phyloP scores from a whole-genome alignment of 345 rosid genomes.

The Populus davidiana region DNA sequence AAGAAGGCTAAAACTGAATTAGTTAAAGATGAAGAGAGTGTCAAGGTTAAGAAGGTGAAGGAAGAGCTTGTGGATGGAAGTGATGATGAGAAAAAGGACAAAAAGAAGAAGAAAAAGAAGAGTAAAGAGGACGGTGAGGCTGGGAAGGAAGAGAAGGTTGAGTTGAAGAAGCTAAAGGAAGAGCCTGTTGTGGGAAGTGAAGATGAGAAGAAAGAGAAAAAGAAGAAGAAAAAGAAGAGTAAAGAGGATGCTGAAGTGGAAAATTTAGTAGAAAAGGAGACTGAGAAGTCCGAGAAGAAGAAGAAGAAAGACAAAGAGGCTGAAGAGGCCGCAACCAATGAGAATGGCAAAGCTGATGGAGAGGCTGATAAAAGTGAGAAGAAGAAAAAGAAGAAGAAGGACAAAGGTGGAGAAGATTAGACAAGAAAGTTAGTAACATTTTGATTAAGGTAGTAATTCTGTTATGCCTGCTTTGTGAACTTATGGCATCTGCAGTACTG shows the following conservation, averaged over 20 bases:
- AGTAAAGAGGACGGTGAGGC: conserved; percentile 34
- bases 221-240: conserved; percentile 49
- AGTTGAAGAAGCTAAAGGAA: conserved; percentile 7
- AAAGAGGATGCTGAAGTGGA: conserved; percentile 40
- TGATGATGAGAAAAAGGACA: conserved; percentile 30
- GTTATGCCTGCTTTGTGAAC: background rate
- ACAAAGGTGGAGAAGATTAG: conserved; percentile 50
- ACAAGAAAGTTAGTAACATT: conserved; percentile 32
- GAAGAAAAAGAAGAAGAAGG: conserved; percentile 63
- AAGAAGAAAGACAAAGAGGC: conserved; percentile 65
- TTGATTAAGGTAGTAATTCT: background rate
- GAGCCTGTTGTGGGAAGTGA: conserved; percentile 29
- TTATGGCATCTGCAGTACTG: background rate
- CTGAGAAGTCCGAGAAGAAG: conserved; percentile 54
- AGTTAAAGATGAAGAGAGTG: conserved; percentile 21
- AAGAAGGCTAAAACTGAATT: conserved; percentile 57
- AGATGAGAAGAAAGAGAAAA: conserved; percentile 49
- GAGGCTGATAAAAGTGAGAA: conserved; percentile 58
- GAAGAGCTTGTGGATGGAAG: background rate
- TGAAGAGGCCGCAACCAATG: conserved; percentile 34
- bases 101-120: conserved; percentile 52
- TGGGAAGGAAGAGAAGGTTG: conserved; percentile 16
- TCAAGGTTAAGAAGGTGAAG: conserved; percentile 19
- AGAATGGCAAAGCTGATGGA: conserved; percentile 37
- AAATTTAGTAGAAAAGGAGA: conserved; percentile 29